A percentile compares a stretch with the other conserved stretches of the same genome.
phyloP scores from a whole-genome alignment of 2,329 filamentous ascomycete genomes.

The Geosmithia flava region DNA sequence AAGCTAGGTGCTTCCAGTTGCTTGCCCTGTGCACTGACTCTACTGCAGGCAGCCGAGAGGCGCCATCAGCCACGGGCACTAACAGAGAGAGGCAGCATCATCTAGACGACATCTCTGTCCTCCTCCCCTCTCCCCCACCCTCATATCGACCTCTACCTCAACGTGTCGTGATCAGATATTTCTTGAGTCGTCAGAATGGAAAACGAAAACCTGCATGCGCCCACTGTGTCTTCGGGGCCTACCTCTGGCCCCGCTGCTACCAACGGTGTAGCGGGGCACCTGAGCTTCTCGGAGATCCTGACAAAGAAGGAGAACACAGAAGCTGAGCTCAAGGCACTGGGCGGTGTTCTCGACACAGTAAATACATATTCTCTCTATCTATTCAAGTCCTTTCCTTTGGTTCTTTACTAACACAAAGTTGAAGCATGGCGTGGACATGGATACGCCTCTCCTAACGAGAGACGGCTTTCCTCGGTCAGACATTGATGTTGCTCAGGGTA shows the following conservation, averaged over 20 bases:
- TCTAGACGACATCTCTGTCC: too few relatives aligned
- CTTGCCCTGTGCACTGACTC: too few relatives aligned
- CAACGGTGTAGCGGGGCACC: slow-evolving; percentile 49
- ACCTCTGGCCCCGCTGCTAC: slow-evolving; percentile 41
- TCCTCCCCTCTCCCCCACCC: too few relatives aligned
- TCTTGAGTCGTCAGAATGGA: slow-evolving; percentile 30
- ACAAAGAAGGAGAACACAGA: slow-evolving; percentile 76
- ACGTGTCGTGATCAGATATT: slow-evolving; percentile 4
- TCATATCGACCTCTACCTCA: neutral
- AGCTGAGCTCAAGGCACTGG: slow-evolving; percentile 72
- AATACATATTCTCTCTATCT: slow-evolving; percentile 12
- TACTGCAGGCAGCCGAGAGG: neutral
- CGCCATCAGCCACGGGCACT: too few relatives aligned
- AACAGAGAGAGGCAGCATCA: too few relatives aligned
- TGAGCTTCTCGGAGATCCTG: slow-evolving; percentile 70
- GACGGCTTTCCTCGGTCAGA: slow-evolving; percentile 91
- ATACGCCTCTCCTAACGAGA: slow-evolving; percentile 70
- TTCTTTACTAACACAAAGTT: slow-evolving; percentile 5
- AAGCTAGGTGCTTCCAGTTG: neutral
- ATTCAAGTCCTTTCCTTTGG: neutral
- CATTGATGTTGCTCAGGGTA: slow-evolving; percentile 91
- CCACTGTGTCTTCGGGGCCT: slow-evolving; percentile 60
- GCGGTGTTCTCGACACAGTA: slow-evolving; percentile 81
- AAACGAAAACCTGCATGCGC: slow-evolving; percentile 42
- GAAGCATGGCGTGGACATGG: slow-evolving; percentile 89